Evolutionary conservation across 192 early-diverging fungal genomes (phyloP), one percentile per base, ranked within the genome.

Genomic region (Gamsiella multidivaricata): DNA sequence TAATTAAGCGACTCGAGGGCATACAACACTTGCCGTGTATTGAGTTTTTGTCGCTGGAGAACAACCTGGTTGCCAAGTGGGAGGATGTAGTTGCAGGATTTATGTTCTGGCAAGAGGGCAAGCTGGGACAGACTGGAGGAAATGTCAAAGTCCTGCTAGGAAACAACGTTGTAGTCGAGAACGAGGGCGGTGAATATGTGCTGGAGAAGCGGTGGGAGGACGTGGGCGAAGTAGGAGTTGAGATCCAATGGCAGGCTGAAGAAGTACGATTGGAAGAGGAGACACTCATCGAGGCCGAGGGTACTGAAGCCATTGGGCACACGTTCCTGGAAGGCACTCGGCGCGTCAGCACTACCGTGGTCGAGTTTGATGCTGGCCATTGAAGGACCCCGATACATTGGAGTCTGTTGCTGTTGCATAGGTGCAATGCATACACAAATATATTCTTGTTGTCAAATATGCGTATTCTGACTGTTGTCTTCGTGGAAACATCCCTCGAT

Each of bases 31-130:
- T 65, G 5, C 73, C 73, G 1, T 63, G 65, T 22, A 58, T 78
- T 22, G 73, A 78, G 46, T 57, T 63, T 23, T 12, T 78, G 34
- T 43, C 49, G 0, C 34, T 78, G 37, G 73, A 78, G 39, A 67
- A 67, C 36, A 78, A 78, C 32, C 15, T 67, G 73, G 64, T 78
- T 50, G 58, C 58, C 28, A 78, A 67, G 22, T 78, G 73, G 73
- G 73, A 68, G 54, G 73, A 78, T 68, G 73, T 78, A 15, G 57
- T 63, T 7, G 57, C 73, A 41, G 73, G 73, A 64, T 78, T 78
- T 58, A 47, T 78, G 37, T 78, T 78, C 36, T 78, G 73, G 73
- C 18, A 42, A 10, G 73, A 78, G 54, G 73, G 73, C 65, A 78
- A 78, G 54, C 25, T 78, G 20, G 56, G 52, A 12, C 73, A 65